phyloP scores from a whole-genome alignment of 805 yeast genomes.

The Suhomyces pyralidae region DNA sequence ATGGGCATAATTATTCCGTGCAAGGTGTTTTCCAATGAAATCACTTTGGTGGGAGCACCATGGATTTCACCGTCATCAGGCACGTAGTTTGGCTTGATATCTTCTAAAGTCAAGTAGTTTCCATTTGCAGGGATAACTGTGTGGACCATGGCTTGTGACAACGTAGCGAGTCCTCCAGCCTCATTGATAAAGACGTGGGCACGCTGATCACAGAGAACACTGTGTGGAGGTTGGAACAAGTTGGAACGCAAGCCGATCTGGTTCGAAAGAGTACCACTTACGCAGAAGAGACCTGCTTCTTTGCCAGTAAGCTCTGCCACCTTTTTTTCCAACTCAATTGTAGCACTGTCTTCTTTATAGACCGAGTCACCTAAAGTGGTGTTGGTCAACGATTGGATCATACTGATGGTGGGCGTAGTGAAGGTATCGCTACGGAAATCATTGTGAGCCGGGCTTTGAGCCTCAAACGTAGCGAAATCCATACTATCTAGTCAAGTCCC shows the following conservation, averaged over 20 bases:
- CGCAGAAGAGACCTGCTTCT: constrained; percentile 39
- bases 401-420: constrained; percentile 67
- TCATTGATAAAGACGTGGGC: constrained; percentile 37
- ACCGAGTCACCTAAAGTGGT: constrained; percentile 43
- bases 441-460: constrained; percentile 28
- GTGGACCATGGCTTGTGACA: constrained; percentile 43
- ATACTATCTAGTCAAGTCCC: neutral
- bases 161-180: constrained; percentile 43
- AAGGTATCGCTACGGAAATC: constrained; percentile 71
- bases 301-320: constrained; percentile 38
- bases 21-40: constrained; percentile 42
- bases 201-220: constrained; percentile 37
- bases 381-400: constrained; percentile 40
- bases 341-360: constrained; percentile 38
- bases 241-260: constrained; percentile 39
- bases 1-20: constrained; percentile 42
- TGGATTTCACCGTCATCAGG: constrained; percentile 47
- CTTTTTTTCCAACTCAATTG: constrained; percentile 31
- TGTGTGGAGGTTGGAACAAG: constrained; percentile 41
- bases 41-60: constrained; percentile 43
- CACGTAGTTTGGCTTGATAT: constrained; percentile 32
- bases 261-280: constrained; percentile 42
- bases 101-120: constrained; percentile 35
- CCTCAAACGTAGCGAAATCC: constrained; percentile 1
- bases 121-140: constrained; percentile 36